A percentile compares a stretch with the other conserved stretches of the same genome.
phyloP scores from a whole-genome alignment of 148 eudicot species.

The Rhododendron simsii region DNA sequence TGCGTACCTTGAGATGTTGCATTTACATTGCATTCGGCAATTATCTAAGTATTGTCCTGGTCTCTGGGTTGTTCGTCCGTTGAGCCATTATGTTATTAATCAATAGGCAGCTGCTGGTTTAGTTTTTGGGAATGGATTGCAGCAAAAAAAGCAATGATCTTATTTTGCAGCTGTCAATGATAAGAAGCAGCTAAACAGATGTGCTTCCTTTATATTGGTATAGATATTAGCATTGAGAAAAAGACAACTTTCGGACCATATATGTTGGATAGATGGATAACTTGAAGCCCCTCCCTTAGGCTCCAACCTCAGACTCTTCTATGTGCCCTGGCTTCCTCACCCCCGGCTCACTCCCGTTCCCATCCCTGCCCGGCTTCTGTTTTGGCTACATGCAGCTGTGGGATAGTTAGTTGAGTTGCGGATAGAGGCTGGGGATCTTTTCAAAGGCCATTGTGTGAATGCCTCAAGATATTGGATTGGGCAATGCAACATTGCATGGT shows the following conservation, averaged over 20 bases:
- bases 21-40: neutral
- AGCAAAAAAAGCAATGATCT: neutral
- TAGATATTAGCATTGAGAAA: neutral
- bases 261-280: neutral
- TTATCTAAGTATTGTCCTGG: neutral
- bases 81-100: neutral
- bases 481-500: neutral
- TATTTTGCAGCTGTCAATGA: neutral
- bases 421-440: neutral
- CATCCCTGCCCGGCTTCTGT: neutral
- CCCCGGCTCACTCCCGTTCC: neutral
- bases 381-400: neutral
- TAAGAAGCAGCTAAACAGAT: neutral
- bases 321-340: neutral
- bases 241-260: neutral
- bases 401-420: neutral
- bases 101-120: neutral
- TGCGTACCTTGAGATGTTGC: neutral
- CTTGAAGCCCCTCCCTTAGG: neutral
- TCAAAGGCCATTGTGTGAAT: neutral
- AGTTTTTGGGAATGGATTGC: neutral
- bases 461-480: neutral
- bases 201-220: neutral
- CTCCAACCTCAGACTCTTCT: neutral
- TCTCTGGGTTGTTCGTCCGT: neutral